Percentiles rank a stretch among this genome's conserved stretches.
Evolutionary conservation across 2,329 filamentous ascomycete species (phyloP).

Genomic region (Cladosporium cucumerinum): DNA sequence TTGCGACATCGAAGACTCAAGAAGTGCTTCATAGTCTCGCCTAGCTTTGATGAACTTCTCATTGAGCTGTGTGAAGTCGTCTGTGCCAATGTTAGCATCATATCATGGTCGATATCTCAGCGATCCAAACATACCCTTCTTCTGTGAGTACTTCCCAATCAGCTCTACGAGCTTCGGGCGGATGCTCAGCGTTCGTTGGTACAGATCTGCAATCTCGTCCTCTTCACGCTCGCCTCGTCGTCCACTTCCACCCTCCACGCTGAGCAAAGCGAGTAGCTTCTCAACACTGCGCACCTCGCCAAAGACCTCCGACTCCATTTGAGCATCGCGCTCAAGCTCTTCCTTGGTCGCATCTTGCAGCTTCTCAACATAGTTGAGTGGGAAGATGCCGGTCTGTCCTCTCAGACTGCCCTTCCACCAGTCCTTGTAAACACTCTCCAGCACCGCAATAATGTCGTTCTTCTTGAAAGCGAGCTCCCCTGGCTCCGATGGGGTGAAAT

Average conservation of each 20-base stretch:
- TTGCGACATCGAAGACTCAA: slow-evolving; percentile 95
- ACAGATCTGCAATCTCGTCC: slow-evolving; percentile 87
- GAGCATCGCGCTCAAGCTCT: slow-evolving; percentile 89
- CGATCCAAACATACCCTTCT: slow-evolving; percentile 68
- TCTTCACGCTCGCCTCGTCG: slow-evolving; percentile 71
- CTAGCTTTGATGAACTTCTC: slow-evolving; percentile 99
- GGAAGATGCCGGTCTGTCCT: slow-evolving; percentile 95
- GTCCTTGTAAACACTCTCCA: slow-evolving; percentile 98
- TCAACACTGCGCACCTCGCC: slow-evolving; percentile 74
- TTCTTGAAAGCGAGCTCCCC: slow-evolving; percentile 95
- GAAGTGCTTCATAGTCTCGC: slow-evolving; percentile 90
- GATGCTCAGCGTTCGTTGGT: slow-evolving; percentile 91
- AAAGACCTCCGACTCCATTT: slow-evolving; percentile 85
- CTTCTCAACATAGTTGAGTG: slow-evolving; percentile 98
- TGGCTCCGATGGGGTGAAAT: slow-evolving; percentile 90
- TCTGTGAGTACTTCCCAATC: slow-evolving; percentile 98
- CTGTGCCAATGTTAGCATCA: slow-evolving; percentile 47
- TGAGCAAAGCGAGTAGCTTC: slow-evolving; percentile 81
- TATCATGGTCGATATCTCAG: slow-evolving; percentile 18
- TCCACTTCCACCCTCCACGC: slow-evolving; percentile 60
- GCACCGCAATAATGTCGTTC: slow-evolving; percentile 92
- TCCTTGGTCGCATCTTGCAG: slow-evolving; percentile 90
- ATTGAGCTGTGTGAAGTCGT: slow-evolving; percentile 97
- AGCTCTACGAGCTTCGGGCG: slow-evolving; percentile 95
- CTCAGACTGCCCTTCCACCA: slow-evolving; percentile 98